phyloP scores from a whole-genome alignment of 169 alveolate species.

The Cryptosporidium andersoni region DNA sequence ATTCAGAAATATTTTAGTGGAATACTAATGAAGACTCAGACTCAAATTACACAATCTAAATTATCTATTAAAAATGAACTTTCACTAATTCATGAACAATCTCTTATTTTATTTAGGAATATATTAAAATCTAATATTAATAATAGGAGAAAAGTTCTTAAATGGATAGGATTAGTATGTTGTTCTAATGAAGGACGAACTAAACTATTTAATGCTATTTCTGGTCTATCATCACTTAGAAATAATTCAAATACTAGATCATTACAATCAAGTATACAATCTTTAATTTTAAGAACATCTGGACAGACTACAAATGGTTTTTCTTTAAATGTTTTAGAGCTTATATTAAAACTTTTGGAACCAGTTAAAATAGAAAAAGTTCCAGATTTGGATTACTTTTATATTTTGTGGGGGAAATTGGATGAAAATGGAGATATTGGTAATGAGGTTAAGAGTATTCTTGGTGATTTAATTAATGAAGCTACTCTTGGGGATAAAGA shows the following conservation, averaged over 20 bases:
- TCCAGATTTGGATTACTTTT: constrained; percentile 37
- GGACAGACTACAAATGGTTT: constrained; percentile 71
- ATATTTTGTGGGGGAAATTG: constrained; percentile 22
- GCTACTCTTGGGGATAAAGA: constrained; percentile 67
- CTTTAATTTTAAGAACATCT: constrained; percentile 42
- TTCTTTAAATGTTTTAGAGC: constrained; percentile 69
- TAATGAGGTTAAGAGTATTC: constrained; percentile 17
- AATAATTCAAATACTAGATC: constrained; percentile 20
- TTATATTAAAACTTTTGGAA: constrained; percentile 58
- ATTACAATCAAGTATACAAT: constrained; percentile 29
- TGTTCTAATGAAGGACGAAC: constrained; percentile 75
- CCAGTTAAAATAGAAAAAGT: constrained; percentile 73
- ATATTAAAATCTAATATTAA: constrained; percentile 72
- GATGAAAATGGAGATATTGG: constrained; percentile 4
- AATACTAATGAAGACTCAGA: constrained; percentile 57
- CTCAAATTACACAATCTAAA: constrained; percentile 58
- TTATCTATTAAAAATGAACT: constrained; percentile 71
- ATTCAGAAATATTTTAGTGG: constrained; percentile 60
- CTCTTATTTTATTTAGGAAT: constrained; percentile 72
- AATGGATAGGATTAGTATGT: constrained; percentile 74
- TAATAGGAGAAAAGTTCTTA: constrained; percentile 71
- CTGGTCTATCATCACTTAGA: constrained; percentile 43
- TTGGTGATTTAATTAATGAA: constrained; percentile 61
- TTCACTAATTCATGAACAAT: constrained; percentile 74
- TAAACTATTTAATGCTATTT: constrained; percentile 69